These are phyloP conservation scores for Penstemon newberryi DNA, from an alignment of 257 asterid species.

Conservation along the genomic window DNA sequence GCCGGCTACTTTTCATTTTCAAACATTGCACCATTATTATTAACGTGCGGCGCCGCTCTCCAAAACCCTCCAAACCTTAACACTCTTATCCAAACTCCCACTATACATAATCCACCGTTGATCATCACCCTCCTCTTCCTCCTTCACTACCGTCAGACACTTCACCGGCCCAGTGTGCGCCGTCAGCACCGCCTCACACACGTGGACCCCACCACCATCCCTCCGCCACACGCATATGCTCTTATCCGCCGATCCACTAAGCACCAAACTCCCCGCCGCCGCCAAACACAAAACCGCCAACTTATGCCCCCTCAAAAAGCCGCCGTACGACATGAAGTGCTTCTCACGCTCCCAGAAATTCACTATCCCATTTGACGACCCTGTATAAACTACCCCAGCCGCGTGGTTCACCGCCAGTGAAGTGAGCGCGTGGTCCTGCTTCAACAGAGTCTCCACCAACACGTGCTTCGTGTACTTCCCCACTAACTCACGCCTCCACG, in stretches of 20 bases:
- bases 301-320: slow-evolving; percentile 64
- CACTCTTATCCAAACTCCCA: slow-evolving; percentile 57
- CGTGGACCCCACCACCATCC: slow-evolving; percentile 50
- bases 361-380: slow-evolving; percentile 67
- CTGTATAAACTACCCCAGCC: slow-evolving; percentile 44
- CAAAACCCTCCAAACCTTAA: slow-evolving; percentile 47
- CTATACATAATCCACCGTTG: slow-evolving; percentile 48
- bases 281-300: slow-evolving; percentile 63
- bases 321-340: slow-evolving; percentile 46
- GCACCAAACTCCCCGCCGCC: slow-evolving; percentile 44
- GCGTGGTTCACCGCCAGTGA: slow-evolving; percentile 39
- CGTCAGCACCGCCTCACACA: slow-evolving; percentile 47
- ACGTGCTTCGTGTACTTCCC: slow-evolving; percentile 41
- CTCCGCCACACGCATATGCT: slow-evolving; percentile 68
- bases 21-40: too few species aligned
- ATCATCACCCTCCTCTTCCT: slow-evolving; percentile 17
- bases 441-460: slow-evolving; percentile 45
- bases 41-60: slow-evolving; percentile 22
- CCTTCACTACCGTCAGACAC: slow-evolving; percentile 54
- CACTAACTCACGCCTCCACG: slow-evolving; percentile 57
- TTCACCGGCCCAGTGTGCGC: slow-evolving; percentile 70
- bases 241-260: slow-evolving; percentile 73
- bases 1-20: too few species aligned
- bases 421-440: slow-evolving; percentile 55
- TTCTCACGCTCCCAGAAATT: slow-evolving; percentile 56